Evolutionary conservation across 805 yeast genomes (phyloP).

Genomic region (Candida namnaoensis): DNA sequence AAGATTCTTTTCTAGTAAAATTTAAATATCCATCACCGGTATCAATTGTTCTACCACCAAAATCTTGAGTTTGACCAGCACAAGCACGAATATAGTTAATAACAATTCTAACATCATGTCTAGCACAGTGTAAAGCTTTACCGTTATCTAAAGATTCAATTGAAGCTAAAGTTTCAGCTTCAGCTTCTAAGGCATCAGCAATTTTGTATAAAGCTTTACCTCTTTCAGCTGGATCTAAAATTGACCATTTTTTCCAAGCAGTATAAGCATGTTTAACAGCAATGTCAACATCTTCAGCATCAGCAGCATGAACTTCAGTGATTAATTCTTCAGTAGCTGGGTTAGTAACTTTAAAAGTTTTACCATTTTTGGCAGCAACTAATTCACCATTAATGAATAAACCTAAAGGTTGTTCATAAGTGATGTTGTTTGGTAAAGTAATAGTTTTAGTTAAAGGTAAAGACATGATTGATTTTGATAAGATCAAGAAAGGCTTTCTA

Average conservation of each 20-base stretch:
- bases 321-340: slow-evolving; percentile 58
- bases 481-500: background rate
- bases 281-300: slow-evolving; percentile 37
- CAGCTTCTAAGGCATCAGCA: slow-evolving; percentile 40
- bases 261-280: slow-evolving; percentile 58
- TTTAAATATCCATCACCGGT: slow-evolving; percentile 43
- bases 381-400: slow-evolving; percentile 58
- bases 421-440: slow-evolving; percentile 47
- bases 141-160: slow-evolving; percentile 49
- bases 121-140: slow-evolving; percentile 37
- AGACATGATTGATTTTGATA: background rate
- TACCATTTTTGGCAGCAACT: slow-evolving; percentile 43
- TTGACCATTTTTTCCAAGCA: slow-evolving; percentile 51
- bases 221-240: slow-evolving; percentile 35
- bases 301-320: slow-evolving; percentile 43
- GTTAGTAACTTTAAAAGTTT: slow-evolving; percentile 45
- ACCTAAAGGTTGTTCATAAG: slow-evolving; percentile 54
- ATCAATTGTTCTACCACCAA: slow-evolving; percentile 37
- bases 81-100: slow-evolving; percentile 39
- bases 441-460: slow-evolving; percentile 15
- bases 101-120: slow-evolving; percentile 38
- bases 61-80: slow-evolving; percentile 48
- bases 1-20: slow-evolving; percentile 54
- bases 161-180: slow-evolving; percentile 38
- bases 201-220: slow-evolving; percentile 31